phyloP scores from a whole-genome alignment of 176 grass and related monocot species.

The Stipa capillata region DNA sequence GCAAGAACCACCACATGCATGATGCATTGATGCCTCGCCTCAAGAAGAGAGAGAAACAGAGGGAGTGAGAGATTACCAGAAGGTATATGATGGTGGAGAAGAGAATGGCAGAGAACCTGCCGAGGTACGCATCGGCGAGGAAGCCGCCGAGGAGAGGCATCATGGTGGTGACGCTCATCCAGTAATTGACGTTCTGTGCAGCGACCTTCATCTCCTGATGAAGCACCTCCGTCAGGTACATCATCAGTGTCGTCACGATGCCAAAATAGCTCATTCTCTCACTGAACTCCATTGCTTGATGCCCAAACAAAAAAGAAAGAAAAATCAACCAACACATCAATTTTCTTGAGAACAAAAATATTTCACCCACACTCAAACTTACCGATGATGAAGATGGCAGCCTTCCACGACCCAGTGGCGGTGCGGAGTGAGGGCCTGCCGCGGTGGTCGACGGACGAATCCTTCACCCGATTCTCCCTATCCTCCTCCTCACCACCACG shows the following conservation, averaged over 20 bases:
- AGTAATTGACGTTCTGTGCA: constrained; percentile 45
- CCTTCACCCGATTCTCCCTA: constrained; percentile 4
- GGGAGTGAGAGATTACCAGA: neutral
- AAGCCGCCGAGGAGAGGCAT: constrained; percentile 49
- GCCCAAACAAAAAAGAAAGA: neutral
- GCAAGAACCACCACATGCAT: neutral
- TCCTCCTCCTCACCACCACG: no score
- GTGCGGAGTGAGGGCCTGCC: constrained; percentile 28
- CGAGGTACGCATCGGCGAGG: constrained; percentile 44
- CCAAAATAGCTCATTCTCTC: constrained; percentile 48
- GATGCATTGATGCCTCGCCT: neutral
- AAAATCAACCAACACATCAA: neutral
- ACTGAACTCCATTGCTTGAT: constrained; percentile 34
- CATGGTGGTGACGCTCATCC: constrained; percentile 30
- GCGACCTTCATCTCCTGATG: constrained; percentile 39
- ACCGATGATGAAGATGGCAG: constrained; percentile 43
- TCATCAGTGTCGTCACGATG: constrained; percentile 26
- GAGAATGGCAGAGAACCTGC: constrained; percentile 33
- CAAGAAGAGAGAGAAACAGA: no score
- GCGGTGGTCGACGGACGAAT: constrained; percentile 39
- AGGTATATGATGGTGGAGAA: constrained; percentile 34
- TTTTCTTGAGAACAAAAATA: neutral
- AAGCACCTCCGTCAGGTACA: constrained; percentile 35
- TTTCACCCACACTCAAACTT: neutral
- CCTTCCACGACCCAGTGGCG: constrained; percentile 39